Evolutionary conservation across 2,329 filamentous ascomycete genomes (phyloP).

Genomic region (Didymella pomorum): DNA sequence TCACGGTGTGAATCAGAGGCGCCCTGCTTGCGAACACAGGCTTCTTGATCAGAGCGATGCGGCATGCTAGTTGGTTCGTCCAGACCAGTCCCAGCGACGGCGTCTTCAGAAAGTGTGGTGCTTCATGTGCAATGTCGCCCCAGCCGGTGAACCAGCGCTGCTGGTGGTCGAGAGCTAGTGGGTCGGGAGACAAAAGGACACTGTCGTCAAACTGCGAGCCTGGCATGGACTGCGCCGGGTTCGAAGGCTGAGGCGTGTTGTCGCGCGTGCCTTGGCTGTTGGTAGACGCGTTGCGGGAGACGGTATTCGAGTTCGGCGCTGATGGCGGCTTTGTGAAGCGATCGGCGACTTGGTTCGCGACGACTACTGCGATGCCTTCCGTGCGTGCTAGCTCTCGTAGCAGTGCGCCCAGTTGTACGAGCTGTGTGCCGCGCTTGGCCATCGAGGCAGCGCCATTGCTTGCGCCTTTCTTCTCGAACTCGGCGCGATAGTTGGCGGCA

Average conservation of each 20-base stretch:
- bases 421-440: constrained; percentile 77
- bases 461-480: constrained; percentile 71
- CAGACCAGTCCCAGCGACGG: constrained; percentile 88
- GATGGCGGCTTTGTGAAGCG: constrained; percentile 65
- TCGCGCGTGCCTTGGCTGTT: constrained; percentile 39
- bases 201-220: constrained; percentile 27
- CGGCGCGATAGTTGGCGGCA: constrained; percentile 93
- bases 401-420: constrained; percentile 77
- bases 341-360: constrained; percentile 95
- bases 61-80: constrained; percentile 85
- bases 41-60: constrained; percentile 80
- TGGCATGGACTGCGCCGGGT: constrained; percentile 15
- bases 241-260: constrained; percentile 25
- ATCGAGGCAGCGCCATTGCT: constrained; percentile 60
- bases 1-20: constrained; percentile 36
- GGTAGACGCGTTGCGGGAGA: constrained; percentile 39
- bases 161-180: constrained; percentile 83
- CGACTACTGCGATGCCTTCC: constrained; percentile 82
- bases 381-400: constrained; percentile 78
- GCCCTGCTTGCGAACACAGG: constrained; percentile 58
- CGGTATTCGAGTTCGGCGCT: constrained; percentile 31
- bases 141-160: constrained; percentile 96
- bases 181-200: constrained; percentile 56
- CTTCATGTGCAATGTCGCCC: constrained; percentile 68
- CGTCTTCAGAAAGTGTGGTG: constrained; percentile 68